Evolutionary conservation across 116 monocot species (phyloP).

Genomic region (Zostera marina): DNA sequence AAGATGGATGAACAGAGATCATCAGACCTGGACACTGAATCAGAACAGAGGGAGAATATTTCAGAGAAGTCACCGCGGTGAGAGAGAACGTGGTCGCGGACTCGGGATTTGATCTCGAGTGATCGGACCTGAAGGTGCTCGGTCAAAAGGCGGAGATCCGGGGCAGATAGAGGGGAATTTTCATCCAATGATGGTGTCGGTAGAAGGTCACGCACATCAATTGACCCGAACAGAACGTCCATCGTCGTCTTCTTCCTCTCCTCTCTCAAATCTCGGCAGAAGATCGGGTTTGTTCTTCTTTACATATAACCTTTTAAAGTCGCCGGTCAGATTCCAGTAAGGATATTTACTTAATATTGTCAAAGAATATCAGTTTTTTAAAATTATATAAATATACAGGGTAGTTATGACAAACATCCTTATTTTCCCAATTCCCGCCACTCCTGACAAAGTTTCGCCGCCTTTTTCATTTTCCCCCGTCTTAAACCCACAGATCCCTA

Average conservation of each 20-base stretch:
- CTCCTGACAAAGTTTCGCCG: too few relatives aligned
- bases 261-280: not conserved
- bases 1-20: conserved; percentile 20
- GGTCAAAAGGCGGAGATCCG: conserved; percentile 86
- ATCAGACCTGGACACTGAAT: conserved; percentile 19
- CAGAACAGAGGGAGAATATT: conserved; percentile 32
- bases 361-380: too few relatives aligned
- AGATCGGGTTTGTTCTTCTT: not conserved
- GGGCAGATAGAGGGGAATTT: conserved; percentile 61
- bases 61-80: conserved; percentile 39
- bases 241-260: not conserved
- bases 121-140: conserved; percentile 72
- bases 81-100: conserved; percentile 46
- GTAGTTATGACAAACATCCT: too few relatives aligned
- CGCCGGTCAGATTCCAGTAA: too few relatives aligned
- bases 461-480: too few relatives aligned
- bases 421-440: too few relatives aligned
- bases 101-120: conserved; percentile 46
- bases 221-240: conserved; percentile 47
- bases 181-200: conserved; percentile 30
- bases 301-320: too few relatives aligned
- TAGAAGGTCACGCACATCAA: conserved; percentile 82
- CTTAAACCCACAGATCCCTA: not conserved
- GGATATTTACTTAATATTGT: too few relatives aligned
- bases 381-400: too few relatives aligned